Evolutionary conservation across 1,139 yeast genomes (phyloP).

Genomic region (Lodderomyces oxycetoniae): DNA sequence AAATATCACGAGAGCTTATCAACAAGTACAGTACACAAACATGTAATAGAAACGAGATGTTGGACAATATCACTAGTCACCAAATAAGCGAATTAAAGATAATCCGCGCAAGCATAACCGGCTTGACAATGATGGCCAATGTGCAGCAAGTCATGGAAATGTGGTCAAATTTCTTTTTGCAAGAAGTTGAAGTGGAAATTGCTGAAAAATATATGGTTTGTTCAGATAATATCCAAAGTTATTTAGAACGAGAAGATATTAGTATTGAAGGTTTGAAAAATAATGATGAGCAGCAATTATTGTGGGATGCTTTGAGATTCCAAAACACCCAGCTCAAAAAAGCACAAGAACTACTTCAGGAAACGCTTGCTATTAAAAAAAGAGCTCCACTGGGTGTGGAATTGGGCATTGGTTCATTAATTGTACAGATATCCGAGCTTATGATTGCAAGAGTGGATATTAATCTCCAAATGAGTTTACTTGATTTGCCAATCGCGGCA

Average conservation of each 20-base stretch:
- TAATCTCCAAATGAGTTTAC: conserved; percentile 45
- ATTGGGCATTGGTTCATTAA: conserved; percentile 31
- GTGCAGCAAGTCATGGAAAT: conserved; percentile 17
- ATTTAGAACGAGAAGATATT: conserved; percentile 35
- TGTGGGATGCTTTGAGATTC: conserved; percentile 39
- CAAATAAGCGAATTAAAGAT: conserved; percentile 26
- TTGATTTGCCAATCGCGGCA: conserved; percentile 28
- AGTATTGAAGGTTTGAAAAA: conserved; percentile 10
- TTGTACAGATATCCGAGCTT: conserved; percentile 40
- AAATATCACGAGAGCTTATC: conserved; percentile 14
- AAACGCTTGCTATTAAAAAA: conserved; percentile 16
- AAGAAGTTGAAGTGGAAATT: conserved; percentile 18
- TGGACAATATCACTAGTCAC: conserved; percentile 21
- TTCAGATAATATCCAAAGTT: conserved; percentile 41
- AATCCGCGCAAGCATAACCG: conserved; percentile 21
- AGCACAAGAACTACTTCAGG: conserved; percentile 33
- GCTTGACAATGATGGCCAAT: conserved; percentile 16
- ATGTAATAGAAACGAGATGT: conserved; percentile 20
- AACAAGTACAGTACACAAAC: conserved; percentile 20
- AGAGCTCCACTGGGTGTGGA: conserved; percentile 17
- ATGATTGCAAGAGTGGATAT: conserved; percentile 50
- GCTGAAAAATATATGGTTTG: conserved; percentile 38
- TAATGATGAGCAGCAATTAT: conserved; percentile 15
- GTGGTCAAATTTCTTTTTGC: conserved; percentile 20
- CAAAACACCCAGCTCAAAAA: conserved; percentile 35